Evolutionary conservation across 805 yeast genomes (phyloP), one percentile per base, ranked within the genome.

Genomic region (Teunomyces tritomae): DNA sequence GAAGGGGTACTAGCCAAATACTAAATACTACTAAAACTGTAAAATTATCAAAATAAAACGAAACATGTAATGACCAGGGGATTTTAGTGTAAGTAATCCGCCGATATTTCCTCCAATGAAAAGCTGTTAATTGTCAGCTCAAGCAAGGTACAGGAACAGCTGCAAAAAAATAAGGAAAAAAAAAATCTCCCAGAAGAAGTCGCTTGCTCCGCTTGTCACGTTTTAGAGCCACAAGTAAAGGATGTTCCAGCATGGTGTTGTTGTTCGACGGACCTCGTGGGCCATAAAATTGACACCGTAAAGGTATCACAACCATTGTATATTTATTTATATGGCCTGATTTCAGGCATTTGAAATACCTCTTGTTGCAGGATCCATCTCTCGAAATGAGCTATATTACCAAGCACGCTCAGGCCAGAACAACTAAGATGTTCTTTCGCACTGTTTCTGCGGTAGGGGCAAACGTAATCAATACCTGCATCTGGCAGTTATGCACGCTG

Each of bases 1-100:
- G 82, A 79, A 49, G 54, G 63, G 8, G 60, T 67, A 41, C 62
- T 75, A 47, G 57, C 61, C 30, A 16, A 17, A n/a, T 37, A 26
- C 27, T 26, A 36, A 36, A 13, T 32, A 32, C 17, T 32, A 32
- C 13, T 13, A 6, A 5, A 30, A n/a, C 8, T 32, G 16, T 6
- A 14, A 17, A 14, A 33, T 33, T 33, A 33, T 8, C 13, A 30
- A 30, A 33, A 14, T 16, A 8, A 33, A 14, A 33, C 17, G 13
- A 33, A 17, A 9, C 32, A 6, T 1, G n/a, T 10, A 29, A 29
- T n/a, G n/a, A 5, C 4, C 32, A 29, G 6, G 32, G 6, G 32
- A 5, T 20, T 20, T 20, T 20, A 20, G 24, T 20, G 24, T 20
- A 4, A 20, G 24, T 4, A n/a, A 13, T 5, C 9, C 34, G 9